Percentiles rank a stretch among this genome's conserved stretches.
Evolutionary conservation across 2,329 filamentous ascomycete genomes (phyloP).

Genomic region (Tolypocladium ovalisporum): DNA sequence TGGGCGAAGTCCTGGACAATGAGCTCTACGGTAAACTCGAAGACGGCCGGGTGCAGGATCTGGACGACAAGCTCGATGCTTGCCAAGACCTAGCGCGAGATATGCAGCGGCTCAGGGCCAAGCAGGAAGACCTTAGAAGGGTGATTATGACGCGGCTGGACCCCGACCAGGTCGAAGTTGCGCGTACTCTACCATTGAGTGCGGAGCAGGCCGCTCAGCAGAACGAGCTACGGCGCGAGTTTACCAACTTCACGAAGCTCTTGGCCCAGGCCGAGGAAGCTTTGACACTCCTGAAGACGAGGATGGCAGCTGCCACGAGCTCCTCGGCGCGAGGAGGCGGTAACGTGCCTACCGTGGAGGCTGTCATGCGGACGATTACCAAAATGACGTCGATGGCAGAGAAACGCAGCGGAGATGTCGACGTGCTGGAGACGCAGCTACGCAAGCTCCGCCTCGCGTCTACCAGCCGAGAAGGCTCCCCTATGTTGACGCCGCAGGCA

Average conservation of each 20-base stretch:
- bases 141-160: slow-evolving; percentile 62
- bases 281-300: slow-evolving; percentile 67
- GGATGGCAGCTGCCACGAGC: slow-evolving; percentile 50
- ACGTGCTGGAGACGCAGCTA: slow-evolving; percentile 81
- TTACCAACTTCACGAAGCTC: slow-evolving; percentile 60
- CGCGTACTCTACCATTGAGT: slow-evolving; percentile 63
- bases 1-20: slow-evolving; percentile 52
- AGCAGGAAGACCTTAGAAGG: slow-evolving; percentile 68
- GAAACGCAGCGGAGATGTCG: slow-evolving; percentile 81
- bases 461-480: slow-evolving; percentile 31
- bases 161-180: slow-evolving; percentile 52
- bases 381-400: slow-evolving; percentile 93
- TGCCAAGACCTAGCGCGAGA: slow-evolving; percentile 61
- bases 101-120: slow-evolving; percentile 59
- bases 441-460: slow-evolving; percentile 53
- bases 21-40: slow-evolving; percentile 56
- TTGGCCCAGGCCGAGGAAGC: slow-evolving; percentile 72
- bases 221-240: slow-evolving; percentile 68
- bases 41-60: slow-evolving; percentile 55
- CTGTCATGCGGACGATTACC: slow-evolving; percentile 78
- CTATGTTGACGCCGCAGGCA: slow-evolving; percentile 26
- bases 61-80: slow-evolving; percentile 56
- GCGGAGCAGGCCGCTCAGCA: slow-evolving; percentile 78
- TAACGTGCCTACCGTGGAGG: slow-evolving; percentile 74
- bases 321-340: slow-evolving; percentile 32